Conservation (phyloP, 164 flowering plant genomes). For the Piper betle region DNA sequence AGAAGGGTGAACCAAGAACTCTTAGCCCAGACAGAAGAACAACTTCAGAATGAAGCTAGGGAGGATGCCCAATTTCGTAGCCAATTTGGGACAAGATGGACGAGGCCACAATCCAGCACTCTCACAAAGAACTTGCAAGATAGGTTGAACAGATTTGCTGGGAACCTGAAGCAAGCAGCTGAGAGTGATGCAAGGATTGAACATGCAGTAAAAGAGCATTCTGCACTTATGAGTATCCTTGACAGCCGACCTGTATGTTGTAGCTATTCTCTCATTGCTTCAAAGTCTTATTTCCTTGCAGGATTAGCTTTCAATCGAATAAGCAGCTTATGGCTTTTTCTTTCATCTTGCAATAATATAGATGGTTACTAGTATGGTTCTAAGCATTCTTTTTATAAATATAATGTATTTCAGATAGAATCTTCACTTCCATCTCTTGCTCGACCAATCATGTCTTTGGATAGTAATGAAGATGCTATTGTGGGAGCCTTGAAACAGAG, state of each 20-base stretch:
- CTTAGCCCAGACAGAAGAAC: conserved; percentile 84
- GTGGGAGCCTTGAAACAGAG: conserved; percentile 91
- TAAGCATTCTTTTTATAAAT: too few relatives aligned
- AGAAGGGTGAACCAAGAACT: conserved; percentile 91
- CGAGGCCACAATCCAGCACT: conserved; percentile 87
- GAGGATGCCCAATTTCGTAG: conserved; percentile 89
- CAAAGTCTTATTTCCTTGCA: neutral
- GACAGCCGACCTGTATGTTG: conserved; percentile 75
- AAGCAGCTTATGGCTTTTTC: too few relatives aligned
- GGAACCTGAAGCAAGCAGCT: conserved; percentile 89
- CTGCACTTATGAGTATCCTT: conserved; percentile 77
- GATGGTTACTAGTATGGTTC: too few relatives aligned
- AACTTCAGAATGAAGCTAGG: conserved; percentile 82
- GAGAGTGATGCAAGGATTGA: conserved; percentile 93
- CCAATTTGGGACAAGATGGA: conserved; percentile 93
- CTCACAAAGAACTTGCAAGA: conserved; percentile 84
- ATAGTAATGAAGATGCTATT: conserved; percentile 92
- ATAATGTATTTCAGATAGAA: conserved; percentile 47
- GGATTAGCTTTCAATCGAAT: neutral
- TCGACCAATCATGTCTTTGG: conserved; percentile 93
- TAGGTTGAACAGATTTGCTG: conserved; percentile 86
- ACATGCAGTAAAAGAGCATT: conserved; percentile 82
- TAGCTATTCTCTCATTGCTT: neutral
- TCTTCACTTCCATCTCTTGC: conserved; percentile 83
- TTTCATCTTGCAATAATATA: too few relatives aligned